Base-by-base conservation (phyloP, 306 rosid genomes). In the Dryas octopetala region DNA sequence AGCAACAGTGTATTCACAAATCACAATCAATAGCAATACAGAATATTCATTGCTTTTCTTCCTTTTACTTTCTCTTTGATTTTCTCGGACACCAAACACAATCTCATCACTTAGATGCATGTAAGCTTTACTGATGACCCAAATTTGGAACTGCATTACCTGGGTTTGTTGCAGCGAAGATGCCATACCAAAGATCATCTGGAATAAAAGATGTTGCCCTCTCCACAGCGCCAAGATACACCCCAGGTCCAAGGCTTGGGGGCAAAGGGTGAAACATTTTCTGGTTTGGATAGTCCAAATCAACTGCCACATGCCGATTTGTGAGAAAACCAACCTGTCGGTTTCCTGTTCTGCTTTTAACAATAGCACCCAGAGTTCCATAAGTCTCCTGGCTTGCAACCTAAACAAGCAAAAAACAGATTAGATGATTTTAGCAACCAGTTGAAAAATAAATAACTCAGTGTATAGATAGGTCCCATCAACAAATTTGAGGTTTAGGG, bases 221-320 rank as follows among this genome's bases (percentile, higher is more conserved):
- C 88, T 92, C 98, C 77, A 96, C 99, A 49, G 99, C 99, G 62
- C 99, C 99, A 51, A 96, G 88, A 89, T 96, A 96, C 40, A 96
- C 98, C 47, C 99, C 98, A 76, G 97, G 98, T 81, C 99, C 99
- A 80, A 90, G 96, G 85, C 92, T 96, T 73, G 99, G 99, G 47
- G 99, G 99, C 86, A 90, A 83, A 5, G 99, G 99, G 79, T 96
- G 99, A 85, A 96, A 96, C 99, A 96, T 96, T 85, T 96, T 96
- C 85, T 96, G 99, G 82, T 83, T 96, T 66, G 99, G 99, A 79
- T 90, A 96, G 87, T 96, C 96, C 78, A 96, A 86, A 85, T 96
- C 97, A 80, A 96, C 99, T 70, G 99, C 99, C 41, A 96, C 99
- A 85, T 96, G 99, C 32, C 99, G 90, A 81, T 96, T 96, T 53